Percentiles rank a stretch among this genome's conserved stretches.
phyloP scores from a whole-genome alignment of 208 protist genomes.

The Porcisia hertigi region DNA sequence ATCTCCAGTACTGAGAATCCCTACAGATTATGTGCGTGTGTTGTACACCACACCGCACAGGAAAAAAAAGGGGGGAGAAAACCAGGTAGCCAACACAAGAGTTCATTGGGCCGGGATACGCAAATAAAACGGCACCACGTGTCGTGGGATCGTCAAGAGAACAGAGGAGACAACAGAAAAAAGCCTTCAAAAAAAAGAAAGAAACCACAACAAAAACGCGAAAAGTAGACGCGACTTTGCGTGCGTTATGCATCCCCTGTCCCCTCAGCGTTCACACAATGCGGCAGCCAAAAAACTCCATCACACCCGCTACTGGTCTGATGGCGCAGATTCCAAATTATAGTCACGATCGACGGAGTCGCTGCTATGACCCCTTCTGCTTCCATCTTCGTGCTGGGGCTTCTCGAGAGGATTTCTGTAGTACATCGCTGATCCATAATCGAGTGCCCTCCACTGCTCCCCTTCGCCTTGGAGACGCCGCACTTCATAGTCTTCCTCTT shows the following conservation, averaged over 20 bases:
- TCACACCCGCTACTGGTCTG: neutral
- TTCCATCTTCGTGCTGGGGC: neutral
- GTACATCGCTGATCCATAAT: conserved; percentile 20
- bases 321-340: neutral
- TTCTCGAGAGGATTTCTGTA: conserved; percentile 2
- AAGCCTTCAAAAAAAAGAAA: no score
- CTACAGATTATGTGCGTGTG: neutral
- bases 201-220: no score
- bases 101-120: no score
- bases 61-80: no score
- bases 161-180: no score
- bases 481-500: neutral
- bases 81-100: no score
- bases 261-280: neutral
- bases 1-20: no score
- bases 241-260: no score
- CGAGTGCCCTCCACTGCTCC: neutral
- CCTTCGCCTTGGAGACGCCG: neutral
- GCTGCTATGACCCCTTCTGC: neutral
- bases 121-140: no score
- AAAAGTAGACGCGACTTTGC: no score
- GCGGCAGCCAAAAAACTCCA: neutral
- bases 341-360: no score
- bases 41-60: neutral
- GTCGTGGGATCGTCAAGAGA: no score